Conservation (phyloP, 1,284 basidiomycete genomes). For the Cryptococcus jaspeensis region DNA sequence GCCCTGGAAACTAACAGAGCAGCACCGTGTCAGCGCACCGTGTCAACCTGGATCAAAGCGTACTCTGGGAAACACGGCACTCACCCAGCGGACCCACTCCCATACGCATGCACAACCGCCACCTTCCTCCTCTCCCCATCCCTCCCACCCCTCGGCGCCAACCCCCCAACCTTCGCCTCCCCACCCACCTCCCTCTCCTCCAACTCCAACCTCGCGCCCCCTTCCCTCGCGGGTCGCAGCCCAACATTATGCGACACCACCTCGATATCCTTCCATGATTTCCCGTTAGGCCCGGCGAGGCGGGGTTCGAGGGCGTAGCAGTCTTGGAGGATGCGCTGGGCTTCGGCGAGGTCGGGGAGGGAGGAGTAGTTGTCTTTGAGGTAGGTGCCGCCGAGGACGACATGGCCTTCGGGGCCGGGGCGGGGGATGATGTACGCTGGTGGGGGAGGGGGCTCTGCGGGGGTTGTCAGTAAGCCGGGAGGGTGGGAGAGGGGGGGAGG, state of each 20-base stretch:
- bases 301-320: conserved; percentile 47
- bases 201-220: conserved; percentile 67
- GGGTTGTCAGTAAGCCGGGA: background rate
- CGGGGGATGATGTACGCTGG: conserved; percentile 52
- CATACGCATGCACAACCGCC: conserved; percentile 69
- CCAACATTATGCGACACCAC: conserved; percentile 66
- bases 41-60: background rate
- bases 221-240: conserved; percentile 65
- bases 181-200: conserved; percentile 56
- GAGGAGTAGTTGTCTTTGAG: conserved; percentile 39
- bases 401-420: conserved; percentile 48
- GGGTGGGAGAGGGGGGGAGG: background rate
- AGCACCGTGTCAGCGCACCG: background rate
- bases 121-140: conserved; percentile 53
- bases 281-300: conserved; percentile 40
- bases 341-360: conserved; percentile 32
- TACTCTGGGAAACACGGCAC: too few relatives aligned
- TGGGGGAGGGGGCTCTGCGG: conserved; percentile 10
- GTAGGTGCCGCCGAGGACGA: conserved; percentile 48
- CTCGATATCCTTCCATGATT: conserved; percentile 51
- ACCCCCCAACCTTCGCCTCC: conserved; percentile 38
- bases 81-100: conserved; percentile 52
- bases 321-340: conserved; percentile 48
- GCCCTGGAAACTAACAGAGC: conserved; percentile 10
- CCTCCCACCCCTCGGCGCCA: conserved; percentile 5